Evolutionary conservation across 768 basidiomycete genomes (phyloP).

Genomic region (Lactarius hatsudake): DNA sequence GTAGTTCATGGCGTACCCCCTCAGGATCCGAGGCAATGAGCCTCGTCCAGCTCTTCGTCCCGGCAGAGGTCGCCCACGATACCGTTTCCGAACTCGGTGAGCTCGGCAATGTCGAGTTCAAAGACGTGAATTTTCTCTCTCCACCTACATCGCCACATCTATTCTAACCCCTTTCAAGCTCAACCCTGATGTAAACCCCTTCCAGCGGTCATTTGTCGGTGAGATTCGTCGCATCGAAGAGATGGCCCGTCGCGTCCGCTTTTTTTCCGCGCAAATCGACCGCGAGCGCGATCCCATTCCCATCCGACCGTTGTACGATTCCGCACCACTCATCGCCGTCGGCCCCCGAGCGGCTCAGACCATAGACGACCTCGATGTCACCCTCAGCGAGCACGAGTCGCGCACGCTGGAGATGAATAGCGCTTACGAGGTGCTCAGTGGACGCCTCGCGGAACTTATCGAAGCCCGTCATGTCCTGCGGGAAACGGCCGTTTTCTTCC

Average conservation of each 20-base stretch:
- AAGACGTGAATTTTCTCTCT: constrained; percentile 64
- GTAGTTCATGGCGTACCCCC: constrained; percentile 10
- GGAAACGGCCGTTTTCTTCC: constrained; percentile 96
- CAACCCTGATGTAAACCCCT: constrained; percentile 92
- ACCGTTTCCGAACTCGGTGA: constrained; percentile 94
- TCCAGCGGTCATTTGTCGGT: constrained; percentile 96
- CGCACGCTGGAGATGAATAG: constrained; percentile 88
- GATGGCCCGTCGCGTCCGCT: constrained; percentile 91
- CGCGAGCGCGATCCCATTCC: constrained; percentile 82
- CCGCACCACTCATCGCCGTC: constrained; percentile 80
- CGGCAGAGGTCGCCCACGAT: constrained; percentile 96
- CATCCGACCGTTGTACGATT: constrained; percentile 82
- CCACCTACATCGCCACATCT: not conserved
- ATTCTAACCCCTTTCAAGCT: constrained; percentile 47
- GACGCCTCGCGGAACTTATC: constrained; percentile 79
- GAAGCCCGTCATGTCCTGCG: constrained; percentile 93
- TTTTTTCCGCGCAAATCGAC: constrained; percentile 82
- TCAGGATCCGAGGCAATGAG: constrained; percentile 97
- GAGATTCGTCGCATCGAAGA: constrained; percentile 95
- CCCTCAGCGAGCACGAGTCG: constrained; percentile 81
- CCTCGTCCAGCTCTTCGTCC: constrained; percentile 94
- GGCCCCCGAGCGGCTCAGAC: constrained; percentile 92
- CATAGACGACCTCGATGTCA: constrained; percentile 89
- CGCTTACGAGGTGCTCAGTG: constrained; percentile 84
- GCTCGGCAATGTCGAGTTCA: constrained; percentile 94